These are phyloP conservation scores for Gonapodya sp. DNA, from an alignment of 192 early-diverging fungal genomes.

Conservation along the genomic window DNA sequence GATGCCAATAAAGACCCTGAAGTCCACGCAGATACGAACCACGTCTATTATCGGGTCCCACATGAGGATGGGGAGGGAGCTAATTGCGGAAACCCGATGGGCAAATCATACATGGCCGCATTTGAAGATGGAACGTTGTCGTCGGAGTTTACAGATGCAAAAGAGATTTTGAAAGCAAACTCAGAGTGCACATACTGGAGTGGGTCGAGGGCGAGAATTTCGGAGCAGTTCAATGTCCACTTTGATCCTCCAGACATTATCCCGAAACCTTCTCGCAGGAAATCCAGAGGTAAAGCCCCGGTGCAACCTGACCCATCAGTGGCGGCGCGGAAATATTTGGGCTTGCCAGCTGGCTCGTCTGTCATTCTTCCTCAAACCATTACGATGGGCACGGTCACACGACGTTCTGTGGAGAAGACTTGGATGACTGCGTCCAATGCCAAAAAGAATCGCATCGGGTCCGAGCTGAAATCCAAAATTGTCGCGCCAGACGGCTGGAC, in stretches of 20 bases:
- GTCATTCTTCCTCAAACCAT: conserved; percentile 85
- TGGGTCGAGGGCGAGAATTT: conserved; percentile 65
- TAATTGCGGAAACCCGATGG: conserved; percentile 76
- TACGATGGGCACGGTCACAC: conserved; percentile 93
- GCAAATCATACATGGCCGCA: conserved; percentile 65
- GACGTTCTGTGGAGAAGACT: conserved; percentile 81
- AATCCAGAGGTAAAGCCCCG: not conserved
- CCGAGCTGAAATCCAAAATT: conserved; percentile 84
- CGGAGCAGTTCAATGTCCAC: conserved; percentile 79
- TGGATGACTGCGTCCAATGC: conserved; percentile 97
- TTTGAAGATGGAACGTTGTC: conserved; percentile 75
- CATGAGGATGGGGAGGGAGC: conserved; percentile 72
- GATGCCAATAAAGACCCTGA: conserved; percentile 27
- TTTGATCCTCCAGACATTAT: conserved; percentile 18
- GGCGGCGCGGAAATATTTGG: not conserved
- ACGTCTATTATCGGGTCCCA: conserved; percentile 63
- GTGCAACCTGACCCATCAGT: not conserved
- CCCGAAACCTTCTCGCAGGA: not conserved
- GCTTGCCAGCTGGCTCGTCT: conserved; percentile 26
- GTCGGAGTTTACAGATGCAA: conserved; percentile 58
- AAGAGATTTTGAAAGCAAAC: conserved; percentile 67
- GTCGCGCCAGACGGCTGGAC: conserved; percentile 68
- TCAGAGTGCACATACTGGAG: conserved; percentile 86
- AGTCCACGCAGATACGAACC: conserved; percentile 17
- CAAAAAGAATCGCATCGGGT: conserved; percentile 78